Evolutionary conservation across 768 basidiomycete genomes (phyloP).

Genomic region (Suillus subaureus): DNA sequence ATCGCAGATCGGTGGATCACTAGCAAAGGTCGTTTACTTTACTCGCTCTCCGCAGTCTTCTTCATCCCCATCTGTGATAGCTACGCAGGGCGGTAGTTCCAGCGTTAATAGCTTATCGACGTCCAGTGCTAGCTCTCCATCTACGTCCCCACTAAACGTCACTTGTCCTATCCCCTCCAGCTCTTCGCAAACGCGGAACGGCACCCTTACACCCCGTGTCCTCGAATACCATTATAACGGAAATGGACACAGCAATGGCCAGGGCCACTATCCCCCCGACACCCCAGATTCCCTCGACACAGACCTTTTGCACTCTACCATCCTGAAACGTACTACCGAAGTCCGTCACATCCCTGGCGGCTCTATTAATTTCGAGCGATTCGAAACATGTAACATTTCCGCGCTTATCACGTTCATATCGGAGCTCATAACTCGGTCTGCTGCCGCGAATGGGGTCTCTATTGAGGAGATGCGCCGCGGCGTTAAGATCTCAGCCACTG

Average conservation of each 20-base stretch:
- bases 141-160: constrained; percentile 25
- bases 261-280: constrained; percentile 23
- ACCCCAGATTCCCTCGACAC: constrained; percentile 39
- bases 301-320: constrained; percentile 58
- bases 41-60: constrained; percentile 89
- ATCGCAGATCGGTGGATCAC: constrained; percentile 88
- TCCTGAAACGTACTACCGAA: constrained; percentile 63
- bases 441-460: constrained; percentile 81
- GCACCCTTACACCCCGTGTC: constrained; percentile 82
- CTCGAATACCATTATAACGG: constrained; percentile 53
- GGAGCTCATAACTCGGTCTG: constrained; percentile 83
- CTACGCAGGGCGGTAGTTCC: constrained; percentile 59
- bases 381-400: constrained; percentile 89
- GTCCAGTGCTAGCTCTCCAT: constrained; percentile 37
- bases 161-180: constrained; percentile 29
- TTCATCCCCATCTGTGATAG: constrained; percentile 69
- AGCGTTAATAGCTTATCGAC: constrained; percentile 45
- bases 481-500: constrained; percentile 97
- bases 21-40: constrained; percentile 98
- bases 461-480: constrained; percentile 89
- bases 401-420: constrained; percentile 87
- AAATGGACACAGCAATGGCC: constrained; percentile 22
- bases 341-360: constrained; percentile 88
- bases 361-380: constrained; percentile 95
- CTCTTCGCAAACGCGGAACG: constrained; percentile 48